A percentile compares a stretch with the other conserved stretches of the same genome.
Conservation (phyloP, 345 rosid species). For the Eucalyptus polyanthemos region DNA sequence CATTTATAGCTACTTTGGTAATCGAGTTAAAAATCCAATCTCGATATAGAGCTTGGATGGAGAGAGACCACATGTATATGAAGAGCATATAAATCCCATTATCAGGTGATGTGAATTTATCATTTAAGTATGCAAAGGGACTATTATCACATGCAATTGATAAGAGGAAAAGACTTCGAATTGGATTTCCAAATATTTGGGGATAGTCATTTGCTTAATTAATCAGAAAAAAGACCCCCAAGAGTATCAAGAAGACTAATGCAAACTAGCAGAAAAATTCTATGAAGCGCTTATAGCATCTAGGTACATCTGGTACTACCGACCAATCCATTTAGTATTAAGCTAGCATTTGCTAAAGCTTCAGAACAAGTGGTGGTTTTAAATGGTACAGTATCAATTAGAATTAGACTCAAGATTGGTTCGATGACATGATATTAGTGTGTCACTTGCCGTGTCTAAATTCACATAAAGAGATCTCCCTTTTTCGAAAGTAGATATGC, state of each 20-base stretch:
- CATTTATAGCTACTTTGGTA: background rate
- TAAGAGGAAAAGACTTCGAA: background rate
- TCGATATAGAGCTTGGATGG: background rate
- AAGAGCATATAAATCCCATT: background rate
- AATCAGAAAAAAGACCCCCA: background rate
- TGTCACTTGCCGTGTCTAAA: background rate
- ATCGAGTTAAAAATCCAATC: background rate
- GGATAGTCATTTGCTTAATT: background rate
- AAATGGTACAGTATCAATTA: background rate
- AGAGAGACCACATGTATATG: background rate
- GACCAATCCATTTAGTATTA: background rate
- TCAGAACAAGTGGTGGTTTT: background rate
- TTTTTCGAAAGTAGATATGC: background rate
- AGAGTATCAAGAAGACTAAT: background rate
- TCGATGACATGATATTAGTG: background rate
- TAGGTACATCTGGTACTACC: background rate
- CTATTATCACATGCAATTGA: background rate
- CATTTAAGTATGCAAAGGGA: background rate
- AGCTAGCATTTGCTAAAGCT: background rate
- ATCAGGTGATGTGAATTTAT: background rate
- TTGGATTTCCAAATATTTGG: background rate
- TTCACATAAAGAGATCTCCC: background rate
- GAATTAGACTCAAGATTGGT: background rate
- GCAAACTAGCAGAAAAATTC: background rate
- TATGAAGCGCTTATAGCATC: background rate